A percentile compares a stretch with the other conserved stretches of the same genome.
phyloP scores from a whole-genome alignment of 768 basidiomycete species.

The Hypsizygus marmoreus region DNA sequence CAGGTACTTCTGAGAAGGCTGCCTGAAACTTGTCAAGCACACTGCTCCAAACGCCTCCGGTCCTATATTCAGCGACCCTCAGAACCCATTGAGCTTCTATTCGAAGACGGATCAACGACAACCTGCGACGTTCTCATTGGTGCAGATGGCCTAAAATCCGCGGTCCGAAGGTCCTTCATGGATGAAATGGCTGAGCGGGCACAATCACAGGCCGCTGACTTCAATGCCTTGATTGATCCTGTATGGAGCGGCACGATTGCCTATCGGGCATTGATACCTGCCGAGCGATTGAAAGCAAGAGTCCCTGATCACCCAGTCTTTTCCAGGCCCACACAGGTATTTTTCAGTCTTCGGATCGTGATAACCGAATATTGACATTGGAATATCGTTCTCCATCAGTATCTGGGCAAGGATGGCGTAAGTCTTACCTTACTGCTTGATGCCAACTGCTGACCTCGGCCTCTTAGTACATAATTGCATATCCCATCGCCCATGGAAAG shows the following conservation, averaged over 20 bases:
- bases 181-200: conserved; percentile 37
- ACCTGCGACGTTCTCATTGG: conserved; percentile 69
- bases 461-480: conserved; percentile 58
- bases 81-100: conserved; percentile 49
- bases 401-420: conserved; percentile 54
- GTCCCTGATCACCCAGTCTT: conserved; percentile 51
- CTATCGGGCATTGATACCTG: conserved; percentile 61
- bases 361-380: not conserved
- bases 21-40: conserved; percentile 43
- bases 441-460: not conserved
- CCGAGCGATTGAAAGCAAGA: conserved; percentile 43
- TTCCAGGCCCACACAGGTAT: conserved; percentile 50
- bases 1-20: conserved; percentile 53
- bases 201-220: conserved; percentile 38
- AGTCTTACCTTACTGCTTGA: conserved; percentile 16
- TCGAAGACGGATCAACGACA: conserved; percentile 61
- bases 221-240: conserved; percentile 48
- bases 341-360: conserved; percentile 7
- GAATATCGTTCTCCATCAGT: conserved; percentile 36
- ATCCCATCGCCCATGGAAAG: conserved; percentile 60
- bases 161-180: conserved; percentile 44
- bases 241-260: conserved; percentile 60
- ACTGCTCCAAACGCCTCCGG: conserved; percentile 60
- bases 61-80: conserved; percentile 50
- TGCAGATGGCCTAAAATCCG: conserved; percentile 69